phyloP scores from a whole-genome alignment of 2,329 filamentous ascomycete species.

The Fusarium hainanense region DNA sequence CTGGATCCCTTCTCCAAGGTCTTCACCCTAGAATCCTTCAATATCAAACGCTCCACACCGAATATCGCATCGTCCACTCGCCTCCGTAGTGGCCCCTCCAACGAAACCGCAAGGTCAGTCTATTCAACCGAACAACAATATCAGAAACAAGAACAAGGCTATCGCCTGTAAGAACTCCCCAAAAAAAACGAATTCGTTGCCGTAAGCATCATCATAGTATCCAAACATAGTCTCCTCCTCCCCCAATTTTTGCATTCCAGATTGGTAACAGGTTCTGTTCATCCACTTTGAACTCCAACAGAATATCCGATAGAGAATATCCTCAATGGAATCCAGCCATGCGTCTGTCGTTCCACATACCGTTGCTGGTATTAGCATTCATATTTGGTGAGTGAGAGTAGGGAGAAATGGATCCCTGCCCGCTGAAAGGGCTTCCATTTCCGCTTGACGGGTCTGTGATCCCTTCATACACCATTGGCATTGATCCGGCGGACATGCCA shows the following conservation, averaged over 20 bases:
- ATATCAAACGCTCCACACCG: conserved; percentile 27
- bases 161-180: conserved; percentile 6
- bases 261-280: background rate
- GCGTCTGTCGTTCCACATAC: conserved; percentile 32
- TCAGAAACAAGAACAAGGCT: conserved; percentile 24
- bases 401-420: conserved; percentile 51
- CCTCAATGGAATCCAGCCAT: conserved; percentile 32
- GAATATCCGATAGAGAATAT: background rate
- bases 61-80: conserved; percentile 1
- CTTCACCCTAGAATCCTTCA: conserved; percentile 15
- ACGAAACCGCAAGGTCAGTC: conserved; percentile 21
- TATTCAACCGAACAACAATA: conserved; percentile 19
- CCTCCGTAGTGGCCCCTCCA: background rate
- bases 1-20: conserved; percentile 7
- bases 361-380: conserved; percentile 38
- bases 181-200: conserved; percentile 18
- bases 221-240: conserved; percentile 21
- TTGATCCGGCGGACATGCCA: conserved; percentile 44
- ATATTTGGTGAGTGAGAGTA: conserved; percentile 52
- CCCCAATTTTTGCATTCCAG: conserved; percentile 8
- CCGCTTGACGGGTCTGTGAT: conserved; percentile 50
- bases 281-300: background rate
- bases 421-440: conserved; percentile 52
- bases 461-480: conserved; percentile 49
- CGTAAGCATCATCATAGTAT: conserved; percentile 39